Base-by-base conservation (phyloP, 768 basidiomycete genomes). In the Xerocomus spinulosus region DNA sequence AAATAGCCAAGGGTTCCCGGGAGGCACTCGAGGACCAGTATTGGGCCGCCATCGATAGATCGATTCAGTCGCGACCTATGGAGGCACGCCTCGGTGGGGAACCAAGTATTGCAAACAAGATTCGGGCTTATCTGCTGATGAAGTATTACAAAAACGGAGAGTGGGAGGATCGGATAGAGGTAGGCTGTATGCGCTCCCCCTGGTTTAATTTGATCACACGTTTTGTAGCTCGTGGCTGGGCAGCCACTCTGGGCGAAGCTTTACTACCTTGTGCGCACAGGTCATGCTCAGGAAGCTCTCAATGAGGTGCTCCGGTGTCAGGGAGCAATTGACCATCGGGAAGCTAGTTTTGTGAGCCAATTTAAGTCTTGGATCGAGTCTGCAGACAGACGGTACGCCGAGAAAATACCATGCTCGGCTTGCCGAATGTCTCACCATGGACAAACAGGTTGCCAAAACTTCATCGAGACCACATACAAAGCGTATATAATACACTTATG, bases 221-320 rank as follows among this genome's bases (percentile, higher is more conserved):
- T 38, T 28, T 7, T 54, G 20, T 48, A 94, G 88, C 71, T 92
- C 49, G 81, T 95, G 20, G 83, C 87, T 47, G 87, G 88, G 9
- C 85, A 87, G 58, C 91, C 93, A 2, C 56, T 98, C 12, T 99
- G 93, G 92, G 95, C 94, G 9, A 85, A 90, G 48, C 63, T 94
- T n/a, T 97, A 90, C 69, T 94, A 87, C 70, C 79, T 99, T 14
- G 75, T 99, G 9, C 82, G 95, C 21, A 86, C 86, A 1, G 95
- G 95, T 0, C 85, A 93, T 63, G 63, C 74, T 6, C 73, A 79
- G 32, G 94, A 97, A 51, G 92, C 94, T 0, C 70, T 95, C 23
- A 77, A 79, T 6, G 85, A 94, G 51, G 85, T 90, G 0, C 51
- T 80, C 13, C 76, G 79, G 23, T 81, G 80, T 60, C 85, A 90